Percentiles rank a stretch among this genome's conserved stretches.
Evolutionary conservation across 2,329 filamentous ascomycete genomes (phyloP).

Genomic region (Dactylellina cionopaga): DNA sequence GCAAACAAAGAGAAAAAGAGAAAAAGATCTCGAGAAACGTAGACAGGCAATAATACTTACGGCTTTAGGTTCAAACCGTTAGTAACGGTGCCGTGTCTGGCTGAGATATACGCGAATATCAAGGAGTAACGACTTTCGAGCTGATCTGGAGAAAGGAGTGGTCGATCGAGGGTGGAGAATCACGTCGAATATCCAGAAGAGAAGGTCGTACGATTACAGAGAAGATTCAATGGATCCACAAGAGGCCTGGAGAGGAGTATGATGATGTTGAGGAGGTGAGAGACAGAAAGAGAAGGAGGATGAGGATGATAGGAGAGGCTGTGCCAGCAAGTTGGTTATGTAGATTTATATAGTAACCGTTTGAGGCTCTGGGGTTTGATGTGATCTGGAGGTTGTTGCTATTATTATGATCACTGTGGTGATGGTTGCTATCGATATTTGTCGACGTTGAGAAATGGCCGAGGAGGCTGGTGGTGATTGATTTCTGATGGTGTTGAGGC

Average conservation of each 20-base stretch:
- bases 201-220: not conserved
- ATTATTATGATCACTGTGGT: not conserved
- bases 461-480: slow-evolving; percentile 42
- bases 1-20: not conserved
- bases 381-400: not conserved
- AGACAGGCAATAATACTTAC: slow-evolving; percentile 21
- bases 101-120: not conserved
- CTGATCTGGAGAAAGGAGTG: not conserved
- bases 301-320: slow-evolving; percentile 12
- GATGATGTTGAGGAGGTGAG: not conserved
- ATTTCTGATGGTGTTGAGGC: slow-evolving; percentile 29
- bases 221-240: not conserved
- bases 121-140: slow-evolving; percentile 9
- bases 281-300: not conserved
- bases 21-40: not conserved
- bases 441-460: slow-evolving; percentile 30
- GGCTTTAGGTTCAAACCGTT: slow-evolving; percentile 35
- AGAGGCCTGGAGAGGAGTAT: not conserved
- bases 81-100: slow-evolving; percentile 16
- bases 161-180: not conserved
- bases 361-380: not conserved
- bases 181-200: slow-evolving; percentile 10
- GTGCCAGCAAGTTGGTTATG: not conserved
- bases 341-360: not conserved
- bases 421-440: not conserved